Evolutionary conservation across 805 yeast species (phyloP).

Genomic region (Barnettozyma salicaria): DNA sequence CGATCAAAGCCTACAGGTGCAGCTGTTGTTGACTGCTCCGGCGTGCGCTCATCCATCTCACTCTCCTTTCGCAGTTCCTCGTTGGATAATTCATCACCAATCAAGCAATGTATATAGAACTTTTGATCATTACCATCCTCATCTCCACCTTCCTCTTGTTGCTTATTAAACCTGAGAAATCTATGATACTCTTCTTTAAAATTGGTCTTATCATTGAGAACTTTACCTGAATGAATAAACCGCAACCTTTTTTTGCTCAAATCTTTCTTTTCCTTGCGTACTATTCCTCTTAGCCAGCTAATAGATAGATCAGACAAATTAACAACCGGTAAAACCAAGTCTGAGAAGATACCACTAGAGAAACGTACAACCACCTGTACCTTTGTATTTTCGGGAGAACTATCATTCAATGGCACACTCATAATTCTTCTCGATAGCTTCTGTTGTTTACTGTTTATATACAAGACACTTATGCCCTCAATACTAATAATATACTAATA

Average conservation of each 20-base stretch:
- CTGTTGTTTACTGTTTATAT: too few species aligned
- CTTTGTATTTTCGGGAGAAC: background rate
- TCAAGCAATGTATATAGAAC: constrained; percentile 72
- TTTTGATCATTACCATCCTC: constrained; percentile 13
- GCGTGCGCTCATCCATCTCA: constrained; percentile 47
- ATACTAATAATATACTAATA: too few species aligned
- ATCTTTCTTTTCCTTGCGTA: constrained; percentile 29
- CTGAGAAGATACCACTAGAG: constrained; percentile 38
- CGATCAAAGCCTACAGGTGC: constrained; percentile 84
- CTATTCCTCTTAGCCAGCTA: constrained; percentile 35
- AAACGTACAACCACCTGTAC: constrained; percentile 35
- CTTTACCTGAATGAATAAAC: constrained; percentile 64
- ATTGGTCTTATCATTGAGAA: constrained; percentile 50
- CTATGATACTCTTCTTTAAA: constrained; percentile 44
- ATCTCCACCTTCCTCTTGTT: constrained; percentile 4
- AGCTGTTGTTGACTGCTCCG: constrained; percentile 47
- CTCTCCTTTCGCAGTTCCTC: constrained; percentile 57
- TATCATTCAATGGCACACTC: constrained; percentile 6
- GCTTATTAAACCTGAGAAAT: constrained; percentile 16
- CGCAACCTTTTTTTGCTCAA: constrained; percentile 45
- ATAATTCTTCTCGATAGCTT: too few species aligned
- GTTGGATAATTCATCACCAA: constrained; percentile 56
- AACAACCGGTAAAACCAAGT: constrained; percentile 33
- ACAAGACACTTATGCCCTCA: too few species aligned
- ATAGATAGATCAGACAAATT: constrained; percentile 32